Evolutionary conservation across 345 rosid genomes (phyloP), one percentile per base, ranked within the genome.

Genomic region (Camelina neglecta): DNA sequence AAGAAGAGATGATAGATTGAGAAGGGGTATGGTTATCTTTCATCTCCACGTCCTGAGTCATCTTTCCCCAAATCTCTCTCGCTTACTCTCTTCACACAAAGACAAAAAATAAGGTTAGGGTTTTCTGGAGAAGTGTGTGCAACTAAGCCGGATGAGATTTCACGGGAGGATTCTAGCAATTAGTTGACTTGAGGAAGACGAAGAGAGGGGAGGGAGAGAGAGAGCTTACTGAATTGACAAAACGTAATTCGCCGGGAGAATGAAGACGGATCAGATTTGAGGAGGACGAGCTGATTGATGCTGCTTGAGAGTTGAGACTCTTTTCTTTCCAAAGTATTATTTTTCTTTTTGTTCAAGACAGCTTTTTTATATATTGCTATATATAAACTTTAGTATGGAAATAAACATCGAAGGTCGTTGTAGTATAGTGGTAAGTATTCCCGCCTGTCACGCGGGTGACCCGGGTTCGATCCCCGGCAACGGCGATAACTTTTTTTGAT

Each of bases 371-470:
- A 5, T 23, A 16, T 26, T 6, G 1, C 0, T 0, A 11, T 0
- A 2, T 12, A 0, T 4, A 4, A 0, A 5, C 2, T 1, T 5
- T 0, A 0, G 1, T 29, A 29, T 1, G 4, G 0, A 29, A 29
- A 0, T 4, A 29, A 29, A 0, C 2, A 59, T 0, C 23, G 9
- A 12, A 51, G 2, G 93, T 91, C 90, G 98, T 93, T 88, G 97
- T 91, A 89, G 96, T 93, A 91, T 88, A 85, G 98, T 87, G 97
- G 96, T 90, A 1, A 88, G 96, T 86, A 89, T 90, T 83, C 87
- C 92, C 88, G 93, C 88, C 97, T 89, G 96, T 92, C 98, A 94
- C 93, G 90, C 89, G 89, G 94, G 95, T 56, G 95, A 86, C 96
- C 96, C 93, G 93, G 86, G 94, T 88, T 91, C 98, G 97, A 90